These are phyloP conservation scores for Exophiala bonariae DNA, from an alignment of 2,329 filamentous ascomycete genomes.

Conservation along the genomic window DNA sequence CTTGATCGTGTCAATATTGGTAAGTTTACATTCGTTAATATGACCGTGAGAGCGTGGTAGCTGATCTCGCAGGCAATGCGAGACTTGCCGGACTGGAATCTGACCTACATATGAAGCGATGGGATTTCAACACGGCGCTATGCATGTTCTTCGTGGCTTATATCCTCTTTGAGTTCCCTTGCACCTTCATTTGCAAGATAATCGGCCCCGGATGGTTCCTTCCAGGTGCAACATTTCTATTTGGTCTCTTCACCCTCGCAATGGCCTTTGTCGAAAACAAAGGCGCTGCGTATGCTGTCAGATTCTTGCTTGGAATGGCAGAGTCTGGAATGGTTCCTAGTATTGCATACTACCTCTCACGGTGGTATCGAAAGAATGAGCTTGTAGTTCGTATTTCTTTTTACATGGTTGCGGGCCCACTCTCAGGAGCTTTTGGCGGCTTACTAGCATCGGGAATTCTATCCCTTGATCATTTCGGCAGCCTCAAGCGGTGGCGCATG, in stretches of 20 bases:
- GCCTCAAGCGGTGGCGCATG: conserved; percentile 64
- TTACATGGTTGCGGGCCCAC: conserved; percentile 69
- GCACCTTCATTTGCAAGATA: conserved; percentile 68
- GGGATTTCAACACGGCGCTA: conserved; percentile 69
- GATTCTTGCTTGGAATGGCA: conserved; percentile 61
- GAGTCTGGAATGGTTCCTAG: conserved; percentile 74
- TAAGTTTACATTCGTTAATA: conserved; percentile 31
- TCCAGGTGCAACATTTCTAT: conserved; percentile 60
- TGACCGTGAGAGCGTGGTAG: conserved; percentile 66
- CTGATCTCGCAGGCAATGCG: conserved; percentile 68
- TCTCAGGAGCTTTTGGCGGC: conserved; percentile 71
- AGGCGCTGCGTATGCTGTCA: conserved; percentile 56
- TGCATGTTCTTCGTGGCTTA: conserved; percentile 72
- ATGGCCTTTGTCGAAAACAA: conserved; percentile 65
- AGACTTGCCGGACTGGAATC: conserved; percentile 64
- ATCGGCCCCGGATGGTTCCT: conserved; percentile 73
- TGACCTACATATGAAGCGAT: conserved; percentile 59
- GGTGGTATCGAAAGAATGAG: conserved; percentile 70
- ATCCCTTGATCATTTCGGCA: conserved; percentile 58
- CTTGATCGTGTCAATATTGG: conserved; percentile 70
- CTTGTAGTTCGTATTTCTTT: conserved; percentile 66
- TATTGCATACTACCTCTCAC: conserved; percentile 66
- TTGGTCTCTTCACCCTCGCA: conserved; percentile 63
- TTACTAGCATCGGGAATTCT: conserved; percentile 66
- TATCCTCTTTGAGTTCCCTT: conserved; percentile 70